phyloP scores from a whole-genome alignment of 352 stramenopile species.

The Thraustochytrium striatum region DNA sequence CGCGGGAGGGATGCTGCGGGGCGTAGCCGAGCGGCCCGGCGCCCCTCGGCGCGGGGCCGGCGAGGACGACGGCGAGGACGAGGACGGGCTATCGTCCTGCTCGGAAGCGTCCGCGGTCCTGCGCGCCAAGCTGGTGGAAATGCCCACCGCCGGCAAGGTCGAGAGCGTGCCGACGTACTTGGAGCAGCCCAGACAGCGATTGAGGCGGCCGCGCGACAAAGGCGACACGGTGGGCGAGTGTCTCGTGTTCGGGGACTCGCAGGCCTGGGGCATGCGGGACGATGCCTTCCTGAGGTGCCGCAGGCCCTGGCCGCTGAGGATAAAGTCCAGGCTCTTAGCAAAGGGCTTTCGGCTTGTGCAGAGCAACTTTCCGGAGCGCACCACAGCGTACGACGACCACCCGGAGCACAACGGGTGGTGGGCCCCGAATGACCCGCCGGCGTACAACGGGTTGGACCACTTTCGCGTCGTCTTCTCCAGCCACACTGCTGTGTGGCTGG shows the following conservation, averaged over 20 bases:
- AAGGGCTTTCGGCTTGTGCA: constrained; percentile 8
- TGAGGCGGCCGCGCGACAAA: constrained; percentile 1
- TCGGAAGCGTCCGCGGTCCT: too few species aligned
- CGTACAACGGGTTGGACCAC: constrained; percentile 2
- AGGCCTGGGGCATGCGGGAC: background rate
- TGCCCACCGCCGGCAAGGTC: too few species aligned
- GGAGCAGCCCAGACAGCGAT: too few species aligned
- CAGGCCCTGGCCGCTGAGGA: background rate
- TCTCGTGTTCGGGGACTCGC: constrained; percentile 9
- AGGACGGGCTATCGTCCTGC: too few species aligned
- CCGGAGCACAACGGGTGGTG: constrained; percentile 7
- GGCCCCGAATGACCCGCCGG: background rate
- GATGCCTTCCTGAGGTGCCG: background rate
- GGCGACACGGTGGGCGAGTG: constrained; percentile 1
- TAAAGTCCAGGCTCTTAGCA: background rate
- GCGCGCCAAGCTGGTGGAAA: too few species aligned
- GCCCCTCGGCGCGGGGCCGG: too few species aligned
- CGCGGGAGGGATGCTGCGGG: too few species aligned
- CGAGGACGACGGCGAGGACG: too few species aligned
- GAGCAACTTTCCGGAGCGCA: constrained; percentile 9
- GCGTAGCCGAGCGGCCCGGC: too few species aligned
- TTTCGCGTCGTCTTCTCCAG: constrained; percentile 6
- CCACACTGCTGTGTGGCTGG: constrained; percentile 16
- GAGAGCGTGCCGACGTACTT: too few species aligned
- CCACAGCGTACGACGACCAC: background rate